phyloP scores from a whole-genome alignment of 192 early-diverging fungal species.

The Paraglomus brasilianum region DNA sequence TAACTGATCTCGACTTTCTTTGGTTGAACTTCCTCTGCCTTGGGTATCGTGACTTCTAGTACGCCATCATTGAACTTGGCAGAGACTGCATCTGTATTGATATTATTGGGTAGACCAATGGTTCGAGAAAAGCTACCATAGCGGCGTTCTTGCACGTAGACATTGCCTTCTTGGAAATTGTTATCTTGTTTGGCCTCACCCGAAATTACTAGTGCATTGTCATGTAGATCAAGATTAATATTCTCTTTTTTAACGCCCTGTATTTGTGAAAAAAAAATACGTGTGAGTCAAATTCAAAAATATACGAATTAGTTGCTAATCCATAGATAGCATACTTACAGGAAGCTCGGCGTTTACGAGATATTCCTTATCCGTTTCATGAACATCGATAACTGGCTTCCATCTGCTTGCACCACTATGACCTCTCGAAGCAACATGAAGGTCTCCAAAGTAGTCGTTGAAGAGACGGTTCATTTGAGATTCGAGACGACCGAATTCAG shows the following conservation, averaged over 20 bases:
- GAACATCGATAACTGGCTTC: conserved; percentile 45
- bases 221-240: conserved; percentile 49
- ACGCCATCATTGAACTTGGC: conserved; percentile 60
- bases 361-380: conserved; percentile 49
- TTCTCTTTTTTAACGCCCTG: conserved; percentile 54
- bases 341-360: conserved; percentile 54
- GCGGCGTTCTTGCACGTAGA: conserved; percentile 51
- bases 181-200: conserved; percentile 41
- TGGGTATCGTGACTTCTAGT: conserved; percentile 47
- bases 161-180: conserved; percentile 40
- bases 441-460: conserved; percentile 32
- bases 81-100: conserved; percentile 45
- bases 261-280: not conserved
- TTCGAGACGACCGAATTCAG: conserved; percentile 35
- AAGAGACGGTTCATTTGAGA: conserved; percentile 33
- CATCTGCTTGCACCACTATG: conserved; percentile 2
- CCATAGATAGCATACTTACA: conserved; percentile 1
- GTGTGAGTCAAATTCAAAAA: not conserved
- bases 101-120: conserved; percentile 48
- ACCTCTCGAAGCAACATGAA: conserved; percentile 21
- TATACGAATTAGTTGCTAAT: not conserved
- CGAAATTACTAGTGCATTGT: conserved; percentile 45
- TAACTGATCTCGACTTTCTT: conserved; percentile 50
- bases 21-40: conserved; percentile 33
- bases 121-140: conserved; percentile 49